phyloP scores from a whole-genome alignment of 169 alveolate genomes.

The Babesia ovis region DNA sequence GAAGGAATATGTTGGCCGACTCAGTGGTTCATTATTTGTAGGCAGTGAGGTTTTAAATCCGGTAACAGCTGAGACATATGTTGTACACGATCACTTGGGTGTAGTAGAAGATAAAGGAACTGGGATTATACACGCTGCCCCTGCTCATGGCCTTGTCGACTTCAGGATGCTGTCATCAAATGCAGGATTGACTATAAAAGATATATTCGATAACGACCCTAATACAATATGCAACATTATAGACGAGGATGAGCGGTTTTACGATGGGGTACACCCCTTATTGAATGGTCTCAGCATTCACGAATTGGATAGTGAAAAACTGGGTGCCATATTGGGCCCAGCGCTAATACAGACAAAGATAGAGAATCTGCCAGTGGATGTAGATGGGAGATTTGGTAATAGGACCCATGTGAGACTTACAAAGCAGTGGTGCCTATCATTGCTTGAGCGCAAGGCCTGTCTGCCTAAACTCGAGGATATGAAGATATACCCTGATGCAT shows the following conservation, averaged over 20 bases:
- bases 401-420: slow-evolving; percentile 52
- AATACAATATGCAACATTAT: slow-evolving; percentile 38
- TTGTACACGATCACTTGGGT: slow-evolving; percentile 33
- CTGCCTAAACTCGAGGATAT: slow-evolving; percentile 46
- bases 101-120: slow-evolving; percentile 38
- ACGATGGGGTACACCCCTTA: slow-evolving; percentile 36
- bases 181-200: not conserved
- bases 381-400: slow-evolving; percentile 58
- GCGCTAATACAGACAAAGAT: slow-evolving; percentile 17
- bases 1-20: slow-evolving; percentile 11
- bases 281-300: slow-evolving; percentile 37
- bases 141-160: slow-evolving; percentile 64
- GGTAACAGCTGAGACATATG: slow-evolving; percentile 19
- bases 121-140: slow-evolving; percentile 63
- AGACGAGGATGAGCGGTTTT: slow-evolving; percentile 52
- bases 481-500: slow-evolving; percentile 55
- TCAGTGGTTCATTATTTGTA: slow-evolving; percentile 22
- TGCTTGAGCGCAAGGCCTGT: slow-evolving; percentile 23
- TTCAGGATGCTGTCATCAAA: slow-evolving; percentile 20
- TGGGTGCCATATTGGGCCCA: slow-evolving; percentile 27
- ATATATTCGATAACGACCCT: slow-evolving; percentile 8
- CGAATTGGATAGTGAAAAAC: slow-evolving; percentile 26
- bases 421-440: slow-evolving; percentile 51
- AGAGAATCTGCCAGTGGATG: slow-evolving; percentile 35
- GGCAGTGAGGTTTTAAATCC: slow-evolving; percentile 37